These are phyloP conservation scores for Melocanna baccifera DNA, from an alignment of 176 grass and related monocot species.

Conservation along the genomic window DNA sequence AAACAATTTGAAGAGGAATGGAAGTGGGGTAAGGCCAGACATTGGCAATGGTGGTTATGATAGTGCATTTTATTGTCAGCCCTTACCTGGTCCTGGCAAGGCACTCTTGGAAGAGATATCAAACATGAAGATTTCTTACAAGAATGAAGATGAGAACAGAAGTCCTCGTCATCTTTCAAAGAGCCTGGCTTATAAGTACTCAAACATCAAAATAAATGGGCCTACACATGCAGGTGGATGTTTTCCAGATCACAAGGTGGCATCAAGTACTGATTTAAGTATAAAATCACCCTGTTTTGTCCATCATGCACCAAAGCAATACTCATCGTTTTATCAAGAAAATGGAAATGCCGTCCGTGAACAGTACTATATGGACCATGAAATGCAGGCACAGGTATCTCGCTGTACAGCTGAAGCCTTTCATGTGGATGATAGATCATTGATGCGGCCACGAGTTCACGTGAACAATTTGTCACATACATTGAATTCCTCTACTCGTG, in stretches of 20 bases:
- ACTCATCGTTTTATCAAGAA: conserved; percentile 13
- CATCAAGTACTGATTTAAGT: conserved; percentile 28
- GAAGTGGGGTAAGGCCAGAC: conserved; percentile 39
- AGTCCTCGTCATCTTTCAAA: conserved; percentile 18
- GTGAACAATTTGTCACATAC: not conserved
- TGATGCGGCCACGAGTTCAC: conserved; percentile 12
- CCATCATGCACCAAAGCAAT: not conserved
- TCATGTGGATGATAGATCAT: not conserved
- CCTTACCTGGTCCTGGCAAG: conserved; percentile 10
- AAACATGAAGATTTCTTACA: conserved; percentile 30
- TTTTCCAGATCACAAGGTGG: not conserved
- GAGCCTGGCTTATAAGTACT: not conserved
- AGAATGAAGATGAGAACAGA: conserved; percentile 16
- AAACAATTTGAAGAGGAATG: conserved; percentile 57
- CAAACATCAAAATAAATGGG: conserved; percentile 4
- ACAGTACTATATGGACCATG: not conserved
- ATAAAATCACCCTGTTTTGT: not conserved
- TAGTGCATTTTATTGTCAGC: conserved; percentile 1
- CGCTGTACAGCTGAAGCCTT: not conserved
- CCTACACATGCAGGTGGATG: not conserved
- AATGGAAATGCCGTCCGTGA: conserved; percentile 17
- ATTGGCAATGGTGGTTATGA: not conserved
- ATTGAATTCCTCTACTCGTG: conserved; percentile 7
- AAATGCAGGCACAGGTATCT: conserved; percentile 10
- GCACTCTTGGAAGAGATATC: conserved; percentile 23